Conservation (phyloP, 371 early-diverging fungal species). For the Mucor velutinosus region DNA sequence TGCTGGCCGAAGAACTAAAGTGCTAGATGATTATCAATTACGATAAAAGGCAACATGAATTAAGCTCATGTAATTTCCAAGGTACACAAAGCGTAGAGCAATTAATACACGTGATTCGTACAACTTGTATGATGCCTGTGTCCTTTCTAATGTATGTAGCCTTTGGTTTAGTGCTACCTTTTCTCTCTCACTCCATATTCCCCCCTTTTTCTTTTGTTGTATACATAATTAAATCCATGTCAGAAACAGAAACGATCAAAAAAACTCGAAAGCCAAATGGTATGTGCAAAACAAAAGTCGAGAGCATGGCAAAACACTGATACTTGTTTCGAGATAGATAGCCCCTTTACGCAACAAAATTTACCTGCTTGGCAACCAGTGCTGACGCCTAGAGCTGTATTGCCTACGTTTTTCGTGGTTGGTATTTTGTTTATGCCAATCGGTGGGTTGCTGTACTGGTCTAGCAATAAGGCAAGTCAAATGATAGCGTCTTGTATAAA, state of each 20-base stretch:
- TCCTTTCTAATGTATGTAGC: not conserved
- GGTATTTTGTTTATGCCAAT: slow-evolving; percentile 92
- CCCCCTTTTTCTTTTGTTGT: not conserved
- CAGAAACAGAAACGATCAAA: not conserved
- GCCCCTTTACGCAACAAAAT: slow-evolving; percentile 96
- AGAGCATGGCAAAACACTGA: not conserved
- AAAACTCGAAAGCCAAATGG: not conserved
- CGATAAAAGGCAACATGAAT: not conserved
- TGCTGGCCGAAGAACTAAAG: too few species aligned
- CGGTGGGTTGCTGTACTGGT: slow-evolving; percentile 81
- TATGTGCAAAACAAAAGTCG: not conserved
- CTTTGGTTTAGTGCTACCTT: not conserved
- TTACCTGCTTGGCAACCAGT: slow-evolving; percentile 98
- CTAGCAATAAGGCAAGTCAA: slow-evolving; percentile 60
- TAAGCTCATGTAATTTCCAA: not conserved
- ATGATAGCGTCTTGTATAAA: not conserved
- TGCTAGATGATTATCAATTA: not conserved
- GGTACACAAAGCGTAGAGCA: not conserved
- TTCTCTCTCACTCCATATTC: not conserved
- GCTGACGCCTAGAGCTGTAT: slow-evolving; percentile 90
- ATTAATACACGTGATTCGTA: not conserved
- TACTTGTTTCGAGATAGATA: slow-evolving; percentile 57
- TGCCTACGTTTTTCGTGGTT: slow-evolving; percentile 90
- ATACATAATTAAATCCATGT: not conserved
- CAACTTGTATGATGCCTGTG: not conserved